Base-by-base conservation (phyloP, 192 early-diverging fungal species). In the Backusella tuberculispora region DNA sequence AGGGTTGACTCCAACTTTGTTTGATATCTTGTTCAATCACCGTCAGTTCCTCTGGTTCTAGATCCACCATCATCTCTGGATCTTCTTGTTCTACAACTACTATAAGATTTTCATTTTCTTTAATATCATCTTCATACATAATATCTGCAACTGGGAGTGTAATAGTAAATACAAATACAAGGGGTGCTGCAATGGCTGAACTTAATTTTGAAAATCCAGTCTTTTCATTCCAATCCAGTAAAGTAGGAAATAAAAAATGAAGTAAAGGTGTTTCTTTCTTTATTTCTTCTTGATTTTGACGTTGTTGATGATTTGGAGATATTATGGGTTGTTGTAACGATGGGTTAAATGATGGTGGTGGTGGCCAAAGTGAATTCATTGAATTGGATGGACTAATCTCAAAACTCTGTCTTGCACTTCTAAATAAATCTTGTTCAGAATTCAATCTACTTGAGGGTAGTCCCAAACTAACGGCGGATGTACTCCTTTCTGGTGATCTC, bases 141-240 rank as follows among this genome's bases (percentile, higher is more conserved):
- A 60, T 60, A 24, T 90, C 86, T 17, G 89, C 88, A 38, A 90
- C 89, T 17, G 92, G 91, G 40, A 90, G 70, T 0, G 91, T 92
- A 15, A 92, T 63, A 8, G 78, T 83, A 64, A 92, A 69, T 4
- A 89, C 1, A 0, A 88, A 74, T 4, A 86, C 82, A 48, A 88
- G 81, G 1, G 90, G 90, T 5, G 83, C 74, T 7, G 85, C 84
- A 7, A 83, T 50, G 14, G 90, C 47, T 0, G 85, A 79, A 66
- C 84, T 80, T 26, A 86, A 69, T 56, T 83, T 85, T 29, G 85
- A 76, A 64, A 81, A 80, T 12, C 34, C n/a, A 4, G 81, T 75
- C 46, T 89, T 89, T 14, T 76, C 42, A 1, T 80, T 63, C 88
- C 90, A 92, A 53, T 81, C 71, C 24, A 79, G 45, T 2, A 91